Evolutionary conservation across 371 early-diverging fungal genomes (phyloP), one percentile per base, ranked within the genome.

Genomic region (Aphelidium insulamus): DNA sequence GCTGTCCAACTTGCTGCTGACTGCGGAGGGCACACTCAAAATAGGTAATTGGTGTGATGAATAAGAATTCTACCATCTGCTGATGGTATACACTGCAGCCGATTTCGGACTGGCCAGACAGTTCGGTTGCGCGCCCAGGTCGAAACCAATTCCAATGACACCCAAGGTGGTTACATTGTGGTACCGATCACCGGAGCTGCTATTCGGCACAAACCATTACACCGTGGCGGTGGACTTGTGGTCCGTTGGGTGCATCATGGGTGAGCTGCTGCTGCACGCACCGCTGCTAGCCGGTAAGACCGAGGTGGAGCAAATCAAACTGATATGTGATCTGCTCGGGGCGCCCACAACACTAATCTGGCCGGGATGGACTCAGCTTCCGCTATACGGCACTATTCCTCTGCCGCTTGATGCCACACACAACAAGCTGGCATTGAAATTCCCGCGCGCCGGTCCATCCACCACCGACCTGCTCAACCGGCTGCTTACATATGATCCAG

Each of bases 131-230:
- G 37, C 49, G 23, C 76, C 78, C 2, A 34, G 48, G 0, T n/a
- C n/a, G n/a, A n/a, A n/a, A n/a, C n/a, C n/a, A n/a, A 54, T 65
- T 28, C 69, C 80, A 9, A 76, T 83, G 81, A 84, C 86, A 6
- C 86, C 83, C 1, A 68, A 77, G 33, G 94, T 97, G 4, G 85
- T 90, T 2, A 97, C 98, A 5, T 50, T 91, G 6, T 91, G 91
- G 91, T 90, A 92, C 45, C 67, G 94, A 32, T 63, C 92, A 4
- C 94, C 94, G 0, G 92, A 91, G 52, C 52, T 92, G 0, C 52
- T 92, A 0, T 57, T 78, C 44, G 91, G 90, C 3, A 64, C 63
- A 26, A 51, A 60, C 1, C 57, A 62, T 24, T 91, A 92, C 53
- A 64, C 75, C 5, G 62, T 62, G 3, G 72, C 85, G 3, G 66